Percentiles rank a stretch among this genome's conserved stretches.
These are phyloP conservation scores for Hysterangium stoloniferum DNA, from an alignment of 768 basidiomycete species.

Conservation along the genomic window DNA sequence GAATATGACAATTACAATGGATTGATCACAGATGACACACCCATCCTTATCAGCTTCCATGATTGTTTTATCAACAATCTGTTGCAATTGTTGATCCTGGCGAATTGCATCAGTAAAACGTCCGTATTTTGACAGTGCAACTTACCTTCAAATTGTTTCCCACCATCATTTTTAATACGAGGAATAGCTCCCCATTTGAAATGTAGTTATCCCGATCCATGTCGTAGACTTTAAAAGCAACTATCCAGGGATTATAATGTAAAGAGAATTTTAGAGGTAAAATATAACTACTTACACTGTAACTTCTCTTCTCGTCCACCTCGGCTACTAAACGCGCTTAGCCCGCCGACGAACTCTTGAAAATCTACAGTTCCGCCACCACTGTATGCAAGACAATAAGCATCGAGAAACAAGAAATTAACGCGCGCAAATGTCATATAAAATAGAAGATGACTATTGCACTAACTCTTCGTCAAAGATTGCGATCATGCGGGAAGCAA, in stretches of 20 bases:
- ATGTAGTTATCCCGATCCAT: slow-evolving; percentile 97
- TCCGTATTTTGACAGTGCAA: neutral
- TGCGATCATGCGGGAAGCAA: slow-evolving; percentile 96
- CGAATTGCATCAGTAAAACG: slow-evolving; percentile 1
- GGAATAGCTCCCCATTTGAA: slow-evolving; percentile 96
- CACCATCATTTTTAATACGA: slow-evolving; percentile 99
- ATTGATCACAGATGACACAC: slow-evolving; percentile 17
- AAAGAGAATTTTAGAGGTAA: too few species aligned
- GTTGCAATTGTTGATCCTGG: slow-evolving; percentile 96
- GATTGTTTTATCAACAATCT: slow-evolving; percentile 99
- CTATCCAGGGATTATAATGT: too few species aligned
- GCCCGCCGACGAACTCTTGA: slow-evolving; percentile 95
- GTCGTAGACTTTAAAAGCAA: slow-evolving; percentile 99
- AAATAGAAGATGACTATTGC: neutral
- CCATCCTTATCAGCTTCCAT: slow-evolving; percentile 99
- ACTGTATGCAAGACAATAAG: slow-evolving; percentile 33
- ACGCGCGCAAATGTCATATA: neutral
- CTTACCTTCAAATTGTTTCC: slow-evolving; percentile 94
- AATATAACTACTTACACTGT: slow-evolving; percentile 54
- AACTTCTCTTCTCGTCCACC: slow-evolving; percentile 97
- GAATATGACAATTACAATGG: neutral
- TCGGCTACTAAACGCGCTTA: slow-evolving; percentile 96
- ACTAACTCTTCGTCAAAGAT: slow-evolving; percentile 99
- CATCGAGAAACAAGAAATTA: neutral
- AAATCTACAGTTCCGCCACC: slow-evolving; percentile 99